Evolutionary conservation across 2,329 filamentous ascomycete species (phyloP).

Genomic region (Mycosphaerella sp.): DNA sequence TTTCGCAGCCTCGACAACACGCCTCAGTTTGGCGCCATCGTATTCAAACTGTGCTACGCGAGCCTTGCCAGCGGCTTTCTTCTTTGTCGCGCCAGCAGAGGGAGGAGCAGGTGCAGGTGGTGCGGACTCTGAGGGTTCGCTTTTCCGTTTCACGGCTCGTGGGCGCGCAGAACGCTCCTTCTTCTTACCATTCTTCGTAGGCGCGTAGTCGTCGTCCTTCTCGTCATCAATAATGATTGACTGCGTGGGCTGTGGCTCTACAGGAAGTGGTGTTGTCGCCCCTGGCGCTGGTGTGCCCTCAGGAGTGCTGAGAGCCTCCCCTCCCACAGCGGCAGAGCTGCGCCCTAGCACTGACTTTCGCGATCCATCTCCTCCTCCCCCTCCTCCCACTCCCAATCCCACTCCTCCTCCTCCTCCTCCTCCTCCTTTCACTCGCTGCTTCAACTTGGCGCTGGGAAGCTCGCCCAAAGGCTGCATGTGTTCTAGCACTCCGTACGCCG

Average conservation of each 20-base stretch:
- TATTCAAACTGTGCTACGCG: conserved; percentile 17
- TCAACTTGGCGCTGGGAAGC: conserved; percentile 57
- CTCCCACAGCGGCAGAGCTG: conserved; percentile 36
- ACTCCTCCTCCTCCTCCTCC: too few species aligned
- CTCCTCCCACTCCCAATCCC: too few species aligned
- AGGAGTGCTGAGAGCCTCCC: conserved; percentile 42
- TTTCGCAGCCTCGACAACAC: conserved; percentile 40
- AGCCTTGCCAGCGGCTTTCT: conserved; percentile 3
- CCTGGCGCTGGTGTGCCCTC: conserved; percentile 33
- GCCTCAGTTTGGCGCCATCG: conserved; percentile 23
- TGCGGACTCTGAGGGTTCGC: conserved; percentile 21
- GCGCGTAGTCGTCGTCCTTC: conserved; percentile 43
- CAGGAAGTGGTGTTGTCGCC: conserved; percentile 31
- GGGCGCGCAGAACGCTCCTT: conserved; percentile 22
- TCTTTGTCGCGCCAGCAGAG: conserved; percentile 4
- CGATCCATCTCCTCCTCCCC: conserved; percentile 31
- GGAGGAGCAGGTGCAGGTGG: conserved; percentile 12
- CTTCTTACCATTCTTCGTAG: conserved; percentile 33
- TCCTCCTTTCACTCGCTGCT: conserved; percentile 45
- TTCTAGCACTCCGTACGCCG: conserved; percentile 66
- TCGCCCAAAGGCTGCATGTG: conserved; percentile 77
- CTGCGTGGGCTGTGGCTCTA: conserved; percentile 33
- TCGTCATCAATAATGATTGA: conserved; percentile 38
- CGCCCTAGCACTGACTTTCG: conserved; percentile 39
- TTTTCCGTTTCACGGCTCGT: conserved; percentile 23